A percentile compares a stretch with the other conserved stretches of the same genome.
Evolutionary conservation across 2,329 filamentous ascomycete genomes (phyloP).

Genomic region (Malbranchea zuffiana): DNA sequence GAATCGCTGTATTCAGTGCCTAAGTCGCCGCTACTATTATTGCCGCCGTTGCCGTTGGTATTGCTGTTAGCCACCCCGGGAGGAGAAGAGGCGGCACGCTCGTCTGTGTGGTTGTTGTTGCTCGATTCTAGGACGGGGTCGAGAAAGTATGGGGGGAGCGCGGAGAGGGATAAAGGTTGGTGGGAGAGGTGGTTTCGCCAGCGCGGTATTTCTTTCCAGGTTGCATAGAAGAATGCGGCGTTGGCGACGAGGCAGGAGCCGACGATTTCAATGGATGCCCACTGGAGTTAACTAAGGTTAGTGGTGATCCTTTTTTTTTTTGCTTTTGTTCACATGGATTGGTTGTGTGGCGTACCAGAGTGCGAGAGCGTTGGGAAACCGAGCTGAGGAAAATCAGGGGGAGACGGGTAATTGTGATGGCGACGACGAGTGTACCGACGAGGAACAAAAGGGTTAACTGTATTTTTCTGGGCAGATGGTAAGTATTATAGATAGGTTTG

Average conservation of each 20-base stretch:
- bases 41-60: no score
- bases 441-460: slow-evolving; percentile 15
- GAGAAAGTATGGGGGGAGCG: slow-evolving; percentile 4
- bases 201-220: slow-evolving; percentile 12
- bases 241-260: slow-evolving; percentile 14
- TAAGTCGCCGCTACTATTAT: no score
- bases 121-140: no score
- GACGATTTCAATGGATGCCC: slow-evolving; percentile 16
- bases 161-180: background rate
- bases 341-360: slow-evolving; percentile 10
- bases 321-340: background rate
- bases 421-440: slow-evolving; percentile 12
- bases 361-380: slow-evolving; percentile 12
- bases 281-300: slow-evolving; percentile 4
- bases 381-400: slow-evolving; percentile 13
- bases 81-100: no score
- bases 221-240: slow-evolving; percentile 15
- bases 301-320: background rate
- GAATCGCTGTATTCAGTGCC: no score
- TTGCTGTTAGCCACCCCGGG: no score
- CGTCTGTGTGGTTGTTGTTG: no score
- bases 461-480: slow-evolving; percentile 10
- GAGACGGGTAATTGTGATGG: slow-evolving; percentile 14
- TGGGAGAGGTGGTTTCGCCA: background rate
- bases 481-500: background rate